Evolutionary conservation across 371 early-diverging fungal genomes (phyloP), one percentile per base, ranked within the genome.

Genomic region (Apophysomyces trapeziformis): DNA sequence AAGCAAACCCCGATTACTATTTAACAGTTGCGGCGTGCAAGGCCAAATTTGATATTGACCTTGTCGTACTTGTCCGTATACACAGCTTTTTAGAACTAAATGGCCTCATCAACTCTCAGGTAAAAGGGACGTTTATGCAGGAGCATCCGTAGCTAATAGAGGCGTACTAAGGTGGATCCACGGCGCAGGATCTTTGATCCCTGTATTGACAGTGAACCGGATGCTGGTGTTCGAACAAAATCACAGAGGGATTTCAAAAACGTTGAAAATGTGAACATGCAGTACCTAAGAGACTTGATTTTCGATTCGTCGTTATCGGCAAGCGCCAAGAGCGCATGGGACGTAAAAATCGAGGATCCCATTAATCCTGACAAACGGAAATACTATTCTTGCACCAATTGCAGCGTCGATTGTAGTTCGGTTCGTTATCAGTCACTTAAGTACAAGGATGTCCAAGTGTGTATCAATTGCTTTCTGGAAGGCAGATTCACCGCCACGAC

Each of bases 1-100:
- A 94, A 36, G 83, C 95, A 45, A 93, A 93, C 71, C 97, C 99
- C 1, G 73, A 83, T 6, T 96, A 97, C 66, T 98, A 97, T 69
- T 79, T 98, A 50, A 97, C 97, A 6, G 91, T 98, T 4, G 94
- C 96, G 1, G 95, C 96, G 0, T 96, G 96, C 76, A 88, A 97
- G 60, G 83, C 95, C 47, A 94, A 95, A 69, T 73, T 96, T 50
- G 91, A 95, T 5, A 94, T 94, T 5, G 99, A 99, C 79, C 92
- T 99, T 12, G 93, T 96, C 61, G 87, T 92, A 13, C 89, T 99
- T 60, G 92, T 98, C 60, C 82, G 97, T 36, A 93, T 99, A 6
- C 98, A 99, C 74, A 91, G 95, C 4, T 99, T 99, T 66, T 77
- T 99, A 44, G 99, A 99, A 79, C 93, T 96, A 70, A 96, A 97